These are phyloP conservation scores for Hypocreales sp. DNA, from an alignment of 2,329 filamentous ascomycete species.

Conservation along the genomic window DNA sequence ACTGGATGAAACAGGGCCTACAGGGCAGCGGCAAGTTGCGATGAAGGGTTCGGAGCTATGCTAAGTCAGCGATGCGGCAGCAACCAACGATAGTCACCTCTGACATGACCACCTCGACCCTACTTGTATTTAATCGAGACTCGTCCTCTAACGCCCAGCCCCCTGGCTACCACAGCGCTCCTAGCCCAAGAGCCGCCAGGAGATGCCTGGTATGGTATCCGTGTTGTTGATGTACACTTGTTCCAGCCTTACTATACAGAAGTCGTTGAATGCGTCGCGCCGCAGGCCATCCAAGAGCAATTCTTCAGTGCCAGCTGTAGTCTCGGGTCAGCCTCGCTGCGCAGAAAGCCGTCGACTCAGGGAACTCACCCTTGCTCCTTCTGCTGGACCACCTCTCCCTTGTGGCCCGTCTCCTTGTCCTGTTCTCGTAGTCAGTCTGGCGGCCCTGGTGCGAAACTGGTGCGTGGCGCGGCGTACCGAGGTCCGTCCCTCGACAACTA, in stretches of 20 bases:
- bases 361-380: constrained; percentile 60
- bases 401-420: constrained; percentile 56
- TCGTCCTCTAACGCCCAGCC: neutral
- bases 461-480: no score
- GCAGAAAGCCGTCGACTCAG: neutral
- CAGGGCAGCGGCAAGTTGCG: no score
- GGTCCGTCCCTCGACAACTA: constrained; percentile 84
- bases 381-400: constrained; percentile 54
- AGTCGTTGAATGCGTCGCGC: constrained; percentile 1
- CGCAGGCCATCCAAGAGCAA: no score
- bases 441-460: neutral
- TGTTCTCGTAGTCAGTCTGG: constrained; percentile 10
- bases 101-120: no score
- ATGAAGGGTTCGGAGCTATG: no score
- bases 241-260: constrained; percentile 1
- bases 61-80: no score
- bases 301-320: constrained; percentile 5
- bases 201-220: constrained; percentile 1
- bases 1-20: no score
- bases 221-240: constrained; percentile 1
- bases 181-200: neutral
- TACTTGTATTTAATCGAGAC: no score
- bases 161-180: neutral
- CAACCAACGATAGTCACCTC: no score
- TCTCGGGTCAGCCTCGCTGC: neutral